phyloP scores from a whole-genome alignment of 2,329 filamentous ascomycete species.

The Alternaria ethzedia region DNA sequence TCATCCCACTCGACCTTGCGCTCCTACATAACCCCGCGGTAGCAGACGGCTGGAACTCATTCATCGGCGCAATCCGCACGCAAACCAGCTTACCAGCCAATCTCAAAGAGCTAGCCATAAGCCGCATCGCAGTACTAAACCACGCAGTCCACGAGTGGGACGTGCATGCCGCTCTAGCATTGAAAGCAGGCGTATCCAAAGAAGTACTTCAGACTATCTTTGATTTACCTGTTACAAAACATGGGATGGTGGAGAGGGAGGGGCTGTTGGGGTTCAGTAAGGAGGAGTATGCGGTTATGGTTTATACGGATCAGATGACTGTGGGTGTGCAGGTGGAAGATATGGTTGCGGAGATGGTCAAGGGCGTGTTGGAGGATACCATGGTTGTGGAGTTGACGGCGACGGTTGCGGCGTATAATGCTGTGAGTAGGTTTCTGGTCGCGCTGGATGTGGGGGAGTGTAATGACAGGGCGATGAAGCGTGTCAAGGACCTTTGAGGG shows the following conservation, averaged over 20 bases:
- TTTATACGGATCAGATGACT: constrained; percentile 86
- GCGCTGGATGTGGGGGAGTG: constrained; percentile 70
- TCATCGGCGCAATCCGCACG: constrained; percentile 64
- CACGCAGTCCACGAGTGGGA: constrained; percentile 86
- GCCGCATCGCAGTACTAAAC: constrained; percentile 82
- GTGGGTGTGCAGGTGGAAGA: constrained; percentile 72
- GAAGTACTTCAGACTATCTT: constrained; percentile 60
- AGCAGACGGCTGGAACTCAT: constrained; percentile 66
- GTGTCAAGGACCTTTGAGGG: constrained; percentile 34
- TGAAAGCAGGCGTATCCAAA: constrained; percentile 64
- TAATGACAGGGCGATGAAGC: constrained; percentile 44
- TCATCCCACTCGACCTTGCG: constrained; percentile 63
- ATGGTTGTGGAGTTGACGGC: constrained; percentile 83
- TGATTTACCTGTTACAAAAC: constrained; percentile 29
- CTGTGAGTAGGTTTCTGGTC: constrained; percentile 82
- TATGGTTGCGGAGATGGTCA: constrained; percentile 68
- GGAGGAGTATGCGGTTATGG: constrained; percentile 70
- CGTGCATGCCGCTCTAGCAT: constrained; percentile 73
- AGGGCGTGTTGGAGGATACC: constrained; percentile 66
- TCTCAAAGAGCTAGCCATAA: constrained; percentile 79
- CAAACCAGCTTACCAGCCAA: constrained; percentile 56
- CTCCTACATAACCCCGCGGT: constrained; percentile 63
- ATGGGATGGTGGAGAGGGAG: constrained; percentile 13
- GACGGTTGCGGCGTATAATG: constrained; percentile 82
- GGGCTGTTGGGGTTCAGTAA: constrained; percentile 47